Conservation (phyloP, 768 basidiomycete species). For the Candolleomyces efflorescens region DNA sequence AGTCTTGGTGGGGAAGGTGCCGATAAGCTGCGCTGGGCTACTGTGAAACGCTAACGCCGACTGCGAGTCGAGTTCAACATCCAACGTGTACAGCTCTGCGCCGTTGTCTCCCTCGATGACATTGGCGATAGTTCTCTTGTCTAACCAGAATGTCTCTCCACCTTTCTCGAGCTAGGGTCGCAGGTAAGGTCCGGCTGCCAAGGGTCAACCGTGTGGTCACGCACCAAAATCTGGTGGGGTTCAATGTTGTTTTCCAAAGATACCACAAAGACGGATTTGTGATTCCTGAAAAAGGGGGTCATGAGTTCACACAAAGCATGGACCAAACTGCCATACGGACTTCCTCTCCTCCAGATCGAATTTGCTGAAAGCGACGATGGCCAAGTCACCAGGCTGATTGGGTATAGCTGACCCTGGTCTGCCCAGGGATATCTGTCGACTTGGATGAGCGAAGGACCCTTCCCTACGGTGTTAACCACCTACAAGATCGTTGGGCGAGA, state of each 20-base stretch:
- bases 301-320: not conserved
- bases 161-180: slow-evolving; percentile 48
- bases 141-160: slow-evolving; percentile 80
- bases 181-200: not conserved
- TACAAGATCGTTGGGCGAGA: slow-evolving; percentile 68
- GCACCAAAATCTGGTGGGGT: slow-evolving; percentile 51
- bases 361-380: slow-evolving; percentile 60
- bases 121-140: slow-evolving; percentile 64
- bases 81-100: slow-evolving; percentile 57
- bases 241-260: slow-evolving; percentile 48
- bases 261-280: slow-evolving; percentile 62
- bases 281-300: slow-evolving; percentile 46
- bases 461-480: not conserved
- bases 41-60: slow-evolving; percentile 20
- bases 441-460: not conserved
- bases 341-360: slow-evolving; percentile 72
- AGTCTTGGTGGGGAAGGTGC: slow-evolving; percentile 63
- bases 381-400: slow-evolving; percentile 65
- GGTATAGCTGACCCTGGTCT: slow-evolving; percentile 65
- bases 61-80: slow-evolving; percentile 40
- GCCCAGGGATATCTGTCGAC: slow-evolving; percentile 48
- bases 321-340: slow-evolving; percentile 37
- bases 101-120: slow-evolving; percentile 53
- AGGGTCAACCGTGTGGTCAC: slow-evolving; percentile 13
- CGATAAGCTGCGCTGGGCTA: slow-evolving; percentile 45